phyloP scores from a whole-genome alignment of 192 early-diverging fungal genomes.

The Diversispora eburnea region DNA sequence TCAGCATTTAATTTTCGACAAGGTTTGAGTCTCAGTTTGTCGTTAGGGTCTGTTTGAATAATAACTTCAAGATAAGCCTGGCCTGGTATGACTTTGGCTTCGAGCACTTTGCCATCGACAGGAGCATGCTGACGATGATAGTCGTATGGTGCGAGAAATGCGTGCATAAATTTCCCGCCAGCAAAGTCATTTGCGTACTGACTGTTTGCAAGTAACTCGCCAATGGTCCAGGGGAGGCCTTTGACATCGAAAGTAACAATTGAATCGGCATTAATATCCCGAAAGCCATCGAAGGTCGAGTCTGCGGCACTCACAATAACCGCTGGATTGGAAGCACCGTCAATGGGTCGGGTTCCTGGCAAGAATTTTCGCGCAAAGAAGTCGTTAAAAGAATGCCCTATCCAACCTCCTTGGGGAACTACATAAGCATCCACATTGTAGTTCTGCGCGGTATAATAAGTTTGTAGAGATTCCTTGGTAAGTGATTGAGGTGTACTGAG shows the following conservation, averaged over 20 bases:
- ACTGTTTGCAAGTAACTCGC: constrained; percentile 17
- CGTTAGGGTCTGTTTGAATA: neutral
- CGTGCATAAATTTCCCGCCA: constrained; percentile 17
- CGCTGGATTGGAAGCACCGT: neutral
- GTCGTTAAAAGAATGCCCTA: constrained; percentile 15
- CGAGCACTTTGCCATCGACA: constrained; percentile 12
- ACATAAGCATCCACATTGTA: neutral
- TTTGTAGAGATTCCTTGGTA: neutral
- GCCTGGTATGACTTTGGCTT: constrained; percentile 15
- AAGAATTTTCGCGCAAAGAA: constrained; percentile 19
- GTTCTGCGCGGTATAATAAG: neutral
- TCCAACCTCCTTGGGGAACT: neutral
- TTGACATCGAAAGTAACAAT: neutral
- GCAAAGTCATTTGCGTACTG: neutral
- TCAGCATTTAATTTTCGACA: neutral
- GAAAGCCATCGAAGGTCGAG: neutral
- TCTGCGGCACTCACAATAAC: constrained; percentile 22
- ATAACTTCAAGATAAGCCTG: neutral
- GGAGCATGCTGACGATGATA: constrained; percentile 19
- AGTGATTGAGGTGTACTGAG: constrained; percentile 16
- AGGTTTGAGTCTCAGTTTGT: neutral
- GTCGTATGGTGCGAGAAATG: constrained; percentile 16
- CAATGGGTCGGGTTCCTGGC: constrained; percentile 20
- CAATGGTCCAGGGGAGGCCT: constrained; percentile 7
- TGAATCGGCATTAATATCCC: constrained; percentile 6